Evolutionary conservation across 139 green algal genomes (phyloP), one percentile per base, ranked within the genome.

Genomic region (Picochlorum sp.): DNA sequence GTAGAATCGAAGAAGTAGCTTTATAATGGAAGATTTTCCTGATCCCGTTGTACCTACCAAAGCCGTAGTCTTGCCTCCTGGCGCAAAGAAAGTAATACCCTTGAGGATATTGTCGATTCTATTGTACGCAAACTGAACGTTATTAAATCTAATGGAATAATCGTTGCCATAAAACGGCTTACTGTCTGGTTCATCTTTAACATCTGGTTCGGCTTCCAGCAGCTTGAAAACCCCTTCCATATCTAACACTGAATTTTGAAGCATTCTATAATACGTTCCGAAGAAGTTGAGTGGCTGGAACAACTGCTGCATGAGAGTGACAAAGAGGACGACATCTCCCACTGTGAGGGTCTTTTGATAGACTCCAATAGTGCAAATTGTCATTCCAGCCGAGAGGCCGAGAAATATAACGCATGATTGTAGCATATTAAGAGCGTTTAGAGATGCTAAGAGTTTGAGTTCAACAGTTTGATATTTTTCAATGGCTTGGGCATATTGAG

Each of bases 211-310:
- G 13, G 65, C 72, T 14, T 61, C 57, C 44, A 93, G 64, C 56
- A 91, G 66, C 28, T 83, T 66, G 50, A 90, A 79, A 55, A 89
- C 75, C 64, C 82, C 82, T 66, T 92, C 79, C 78, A 88, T 79
- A 64, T 90, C 86, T 32, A 95, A 81, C 73, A 89, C 72, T 30
- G 73, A 69, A 60, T 76, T 66, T 52, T 83, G 65, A 57, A 84
- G 77, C 69, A 65, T 67, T 13, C 71, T 40, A 26, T 78, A 75
- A 51, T 74, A 80, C 13, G 40, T 64, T 24, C 88, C 87, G 53
- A 96, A 90, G 65, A 84, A 94, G 55, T 88, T 89, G 39, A 96
- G 81, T 5, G 88, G 86, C 3, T 61, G 76, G 57, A 86, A 88
- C 33, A 96, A 76, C 71, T 96, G 88, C 49, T 79, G 68, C 68